Base-by-base conservation (phyloP, 257 asterid genomes). In the Galeopsis tetrahit region DNA sequence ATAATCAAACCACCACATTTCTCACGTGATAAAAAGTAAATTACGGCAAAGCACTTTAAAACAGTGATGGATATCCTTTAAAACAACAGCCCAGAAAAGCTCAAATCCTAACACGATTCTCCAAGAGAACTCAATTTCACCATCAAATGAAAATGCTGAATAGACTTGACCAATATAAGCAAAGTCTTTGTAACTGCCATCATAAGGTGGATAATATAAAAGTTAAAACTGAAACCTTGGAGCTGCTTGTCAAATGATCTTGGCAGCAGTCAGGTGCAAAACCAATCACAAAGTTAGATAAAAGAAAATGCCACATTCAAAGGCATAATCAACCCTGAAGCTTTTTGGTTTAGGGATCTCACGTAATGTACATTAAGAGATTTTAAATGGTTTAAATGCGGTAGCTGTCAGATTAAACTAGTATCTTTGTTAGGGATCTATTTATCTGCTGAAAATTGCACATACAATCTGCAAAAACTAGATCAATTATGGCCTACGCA, bases 191-290 rank as follows among this genome's bases (percentile, higher is more conserved):
- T 6, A 10, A 61, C 62, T 46, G 53, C 46, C 69, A 39, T 56
- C 38, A 61, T 34, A 71, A 57, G 58, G 56, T 57, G 59, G 31
- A 42, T 4, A 64, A 42, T 31, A 44, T 61, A 36, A 39, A 63
- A 63, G n/a, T 15, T 14, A 63, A 63, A 39, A 10, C 34, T 42
- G 58, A 57, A 69, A 32, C 36, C 46, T 13, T 21, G 36, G 34
- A 53, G 51, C 55, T 55, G 42, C 58, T 6, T n/a, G 36, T 51
- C 59, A 51, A 17, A 39, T 49, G 36, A 63, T 38, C 57, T 38
- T 21, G 57, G 66, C 42, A 51, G 66, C 66, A 62, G 11, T 4
- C 8, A 73, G 77, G 64, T 73, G 70, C 72, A 75, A 3, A 66
- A 46, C 66, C 55, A 58, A 59, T 65, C 2, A 31, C 55, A 42